Conservation (phyloP, 768 basidiomycete species). For the Gloeopeniophorella convolvens region DNA sequence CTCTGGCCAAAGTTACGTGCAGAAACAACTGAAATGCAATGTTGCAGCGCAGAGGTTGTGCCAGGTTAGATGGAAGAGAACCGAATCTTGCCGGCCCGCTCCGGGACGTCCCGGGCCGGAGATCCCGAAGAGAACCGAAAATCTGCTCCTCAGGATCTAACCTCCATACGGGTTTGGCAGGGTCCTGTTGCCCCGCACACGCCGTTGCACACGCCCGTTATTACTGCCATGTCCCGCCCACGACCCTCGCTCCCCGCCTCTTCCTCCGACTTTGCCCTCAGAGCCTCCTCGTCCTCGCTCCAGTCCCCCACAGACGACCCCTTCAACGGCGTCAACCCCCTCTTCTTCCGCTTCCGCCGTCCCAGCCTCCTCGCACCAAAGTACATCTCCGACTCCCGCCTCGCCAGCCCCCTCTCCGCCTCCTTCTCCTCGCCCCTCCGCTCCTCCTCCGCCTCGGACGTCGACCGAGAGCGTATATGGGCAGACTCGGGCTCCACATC, state of each 20-base stretch:
- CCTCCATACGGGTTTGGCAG: too few species aligned
- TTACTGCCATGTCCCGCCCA: too few species aligned
- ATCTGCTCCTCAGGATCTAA: too few species aligned
- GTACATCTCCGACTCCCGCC: slow-evolving; percentile 50
- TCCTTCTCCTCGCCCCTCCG: slow-evolving; percentile 48
- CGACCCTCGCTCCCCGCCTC: slow-evolving; percentile 39
- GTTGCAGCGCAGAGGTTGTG: too few species aligned
- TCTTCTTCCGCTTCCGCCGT: slow-evolving; percentile 61
- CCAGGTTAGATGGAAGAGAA: too few species aligned
- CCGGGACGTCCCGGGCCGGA: too few species aligned
- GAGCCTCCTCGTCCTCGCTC: slow-evolving; percentile 15
- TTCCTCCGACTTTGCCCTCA: slow-evolving; percentile 35
- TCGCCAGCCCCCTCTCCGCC: slow-evolving; percentile 64
- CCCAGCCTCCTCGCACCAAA: slow-evolving; percentile 57
- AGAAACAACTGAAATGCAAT: too few species aligned
- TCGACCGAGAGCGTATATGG: slow-evolving; percentile 51
- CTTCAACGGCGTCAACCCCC: slow-evolving; percentile 54
- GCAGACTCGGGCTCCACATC: slow-evolving; percentile 56
- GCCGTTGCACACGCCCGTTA: too few species aligned
- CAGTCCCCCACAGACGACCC: slow-evolving; percentile 35
- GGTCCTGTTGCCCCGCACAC: too few species aligned
- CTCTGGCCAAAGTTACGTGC: too few species aligned
- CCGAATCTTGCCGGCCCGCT: too few species aligned
- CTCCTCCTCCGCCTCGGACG: slow-evolving; percentile 24
- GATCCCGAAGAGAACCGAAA: too few species aligned